Evolutionary conservation across 805 yeast species (phyloP), one percentile per base, ranked within the genome.

Genomic region (Saccharomycopsis sp.): DNA sequence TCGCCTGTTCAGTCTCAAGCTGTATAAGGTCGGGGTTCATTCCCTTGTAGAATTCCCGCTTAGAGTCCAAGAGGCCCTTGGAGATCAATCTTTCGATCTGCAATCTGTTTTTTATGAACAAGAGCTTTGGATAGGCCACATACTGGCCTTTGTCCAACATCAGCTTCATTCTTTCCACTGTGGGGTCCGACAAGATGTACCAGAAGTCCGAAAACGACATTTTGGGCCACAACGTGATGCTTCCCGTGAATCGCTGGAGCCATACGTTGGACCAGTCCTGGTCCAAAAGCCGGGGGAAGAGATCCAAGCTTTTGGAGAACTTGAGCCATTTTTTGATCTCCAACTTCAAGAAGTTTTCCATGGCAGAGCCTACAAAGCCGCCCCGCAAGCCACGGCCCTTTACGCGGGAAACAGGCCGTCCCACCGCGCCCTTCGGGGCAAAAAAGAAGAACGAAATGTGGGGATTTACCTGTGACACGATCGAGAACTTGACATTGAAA

Each of bases 401-500:
- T 14, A 80, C 71, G 58, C 84, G 74, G 0, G 86, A 78, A 21
- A 88, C 89, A 0, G 95, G 95, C 57, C 85, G 75, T 0, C 95
- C 95, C 16, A 87, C 87, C 1, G 89, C 83, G 1, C 95, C 95
- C 63, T 84, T 79, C 23, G 92, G 90, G 5, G 90, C 87, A 66
- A 80, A 87, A 65, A 84, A 85, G 70, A 88, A 87, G 20, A 88
- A 73, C 51, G 87, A 79, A 34, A 87, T 85, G 68, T 87, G 95
- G 0, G 95, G 94, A 67, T 88, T 87, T 5, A 87, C 92, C 71
- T 87, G 95, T 18, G 90, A 83, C 18, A 88, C 94, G 47, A 87
- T 76, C 5, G 89, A 78, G 67, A 85, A 88, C 66, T 82, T 87
- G 40, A 84, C 90, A 64, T 88, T 87, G 69, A 83, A 87, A 70